phyloP scores from a whole-genome alignment of 345 rosid genomes.

The Cochlearia excelsa region DNA sequence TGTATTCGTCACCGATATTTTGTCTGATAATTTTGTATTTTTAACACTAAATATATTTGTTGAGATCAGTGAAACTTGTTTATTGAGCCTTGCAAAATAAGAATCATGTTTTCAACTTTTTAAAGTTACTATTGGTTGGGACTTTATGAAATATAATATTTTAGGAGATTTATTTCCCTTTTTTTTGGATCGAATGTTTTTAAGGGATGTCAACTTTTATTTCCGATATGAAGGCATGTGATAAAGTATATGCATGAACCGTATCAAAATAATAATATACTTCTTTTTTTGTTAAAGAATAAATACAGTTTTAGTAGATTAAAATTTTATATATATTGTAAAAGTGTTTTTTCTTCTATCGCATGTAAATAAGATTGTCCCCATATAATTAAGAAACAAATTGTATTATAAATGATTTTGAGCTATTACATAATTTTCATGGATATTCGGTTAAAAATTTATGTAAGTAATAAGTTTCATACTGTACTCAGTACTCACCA shows the following conservation, averaged over 20 bases:
- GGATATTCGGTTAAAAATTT: too few species aligned
- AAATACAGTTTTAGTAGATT: not conserved
- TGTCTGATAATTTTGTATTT: too few species aligned
- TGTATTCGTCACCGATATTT: too few species aligned
- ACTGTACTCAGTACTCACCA: too few species aligned
- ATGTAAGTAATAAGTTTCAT: too few species aligned
- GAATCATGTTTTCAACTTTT: not conserved
- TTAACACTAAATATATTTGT: not conserved
- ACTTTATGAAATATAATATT: slow-evolving; percentile 11
- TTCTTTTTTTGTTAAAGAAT: too few species aligned
- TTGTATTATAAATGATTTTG: too few species aligned
- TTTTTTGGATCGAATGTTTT: not conserved
- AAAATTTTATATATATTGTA: not conserved
- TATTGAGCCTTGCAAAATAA: slow-evolving; percentile 16
- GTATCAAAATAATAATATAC: not conserved
- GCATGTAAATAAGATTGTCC: too few species aligned
- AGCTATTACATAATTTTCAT: too few species aligned
- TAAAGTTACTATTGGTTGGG: slow-evolving; percentile 5
- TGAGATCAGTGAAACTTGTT: not conserved
- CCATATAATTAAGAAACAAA: too few species aligned
- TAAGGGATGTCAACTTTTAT: not conserved
- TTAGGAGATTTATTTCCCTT: not conserved
- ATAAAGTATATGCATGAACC: slow-evolving; percentile 14
- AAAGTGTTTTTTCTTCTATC: not conserved
- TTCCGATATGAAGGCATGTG: slow-evolving; percentile 13